Evolutionary conservation across 495 filamentous ascomycete species (phyloP), one percentile per base, ranked within the genome.

Genomic region (Talaromyces stipitatus): DNA sequence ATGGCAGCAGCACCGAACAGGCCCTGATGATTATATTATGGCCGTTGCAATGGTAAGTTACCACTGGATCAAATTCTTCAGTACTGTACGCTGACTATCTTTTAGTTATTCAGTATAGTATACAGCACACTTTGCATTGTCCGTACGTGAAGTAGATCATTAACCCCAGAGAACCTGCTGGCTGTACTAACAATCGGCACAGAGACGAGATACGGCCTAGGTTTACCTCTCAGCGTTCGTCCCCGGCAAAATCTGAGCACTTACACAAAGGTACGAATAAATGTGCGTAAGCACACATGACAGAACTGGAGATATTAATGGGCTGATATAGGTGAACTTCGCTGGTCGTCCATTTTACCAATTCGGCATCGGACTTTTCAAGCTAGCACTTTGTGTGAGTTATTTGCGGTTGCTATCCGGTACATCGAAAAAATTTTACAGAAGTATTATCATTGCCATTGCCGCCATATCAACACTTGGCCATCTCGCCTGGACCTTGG

Each of bases 331-430:
- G 69, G 59, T 78, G 58, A 84, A 84, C 60, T 83, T 77, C 61
- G 76, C 75, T 22, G 81, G 79, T 23, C 76, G 81, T 6, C 81
- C 81, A 2, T 80, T 84, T 47, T 84, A 84, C 60, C 78, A 81
- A 61, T 47, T 82, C 18, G 81, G 81, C 26, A 81, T 83, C 60
- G 74, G 73, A 32, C 78, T 78, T 26, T 83, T 84, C 71, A 84
- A 84, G 63, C 75, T 82, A 8, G 78, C 81, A 1, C 70, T 83
- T n/a, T 77, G 82, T 33, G 70, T 82, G 50, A 77, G 75, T 32
- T 84, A 83, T 57, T 69, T 83, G 8, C 75, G 80, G 3, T 71
- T 84, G 20, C 66, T 83, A 27, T 71, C 72, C 26, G 70, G 75
- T 2, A 79, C 75, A 0, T 67, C 66, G 22, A 80, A 81, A 43